A percentile compares a stretch with the other conserved stretches of the same genome.
Conservation (phyloP, 352 stramenopile species). For the Globisporangium nunn region DNA sequence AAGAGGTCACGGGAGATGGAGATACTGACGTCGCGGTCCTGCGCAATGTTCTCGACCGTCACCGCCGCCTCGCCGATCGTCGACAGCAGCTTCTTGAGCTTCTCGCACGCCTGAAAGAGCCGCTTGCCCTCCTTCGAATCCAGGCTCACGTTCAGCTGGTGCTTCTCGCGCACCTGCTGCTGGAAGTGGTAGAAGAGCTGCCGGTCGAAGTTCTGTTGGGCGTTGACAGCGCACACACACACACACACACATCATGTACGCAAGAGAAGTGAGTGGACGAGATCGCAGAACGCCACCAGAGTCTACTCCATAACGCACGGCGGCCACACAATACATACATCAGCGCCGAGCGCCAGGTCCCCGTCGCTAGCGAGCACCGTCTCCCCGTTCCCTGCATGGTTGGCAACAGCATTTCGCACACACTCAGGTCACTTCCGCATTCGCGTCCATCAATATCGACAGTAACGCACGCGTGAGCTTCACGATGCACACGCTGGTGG, state of each 20-base stretch:
- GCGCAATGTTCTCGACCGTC: conserved; percentile 78
- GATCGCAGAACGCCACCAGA: no score
- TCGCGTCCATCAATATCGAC: background rate
- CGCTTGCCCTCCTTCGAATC: conserved; percentile 79
- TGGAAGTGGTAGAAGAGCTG: conserved; percentile 79
- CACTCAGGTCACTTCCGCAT: background rate
- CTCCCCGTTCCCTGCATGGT: conserved; percentile 31
- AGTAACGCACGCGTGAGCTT: conserved; percentile 41
- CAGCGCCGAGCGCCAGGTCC: conserved; percentile 53
- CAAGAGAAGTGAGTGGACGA: no score
- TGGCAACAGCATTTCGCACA: background rate
- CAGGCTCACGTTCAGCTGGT: conserved; percentile 41
- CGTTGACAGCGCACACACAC: no score
- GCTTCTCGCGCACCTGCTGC: conserved; percentile 48
- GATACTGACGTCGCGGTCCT: conserved; percentile 78
- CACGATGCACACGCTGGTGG: conserved; percentile 62
- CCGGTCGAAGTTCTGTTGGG: conserved; percentile 50
- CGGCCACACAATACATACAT: conserved; percentile 15
- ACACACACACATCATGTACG: no score
- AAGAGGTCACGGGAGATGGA: conserved; percentile 67
- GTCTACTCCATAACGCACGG: no score
- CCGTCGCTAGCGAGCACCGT: conserved; percentile 44
- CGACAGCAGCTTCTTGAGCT: conserved; percentile 87
- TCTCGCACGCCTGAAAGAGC: conserved; percentile 81
- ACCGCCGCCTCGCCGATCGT: conserved; percentile 76